Percentiles rank a stretch among this genome's conserved stretches.
Conservation (phyloP, 352 stramenopile genomes). For the Phytophthora meadii region DNA sequence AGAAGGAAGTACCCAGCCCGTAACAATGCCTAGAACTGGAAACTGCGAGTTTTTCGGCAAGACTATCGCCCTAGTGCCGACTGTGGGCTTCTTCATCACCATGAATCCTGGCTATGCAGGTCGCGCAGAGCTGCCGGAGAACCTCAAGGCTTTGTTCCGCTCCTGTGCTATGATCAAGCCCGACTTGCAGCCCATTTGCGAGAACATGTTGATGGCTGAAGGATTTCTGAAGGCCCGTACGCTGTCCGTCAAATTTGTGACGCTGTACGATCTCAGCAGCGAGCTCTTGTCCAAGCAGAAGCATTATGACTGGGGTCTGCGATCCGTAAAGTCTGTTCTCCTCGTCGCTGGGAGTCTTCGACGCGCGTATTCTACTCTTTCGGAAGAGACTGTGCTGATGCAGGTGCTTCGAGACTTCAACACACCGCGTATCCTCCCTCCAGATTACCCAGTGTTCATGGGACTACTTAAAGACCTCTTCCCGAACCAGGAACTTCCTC, state of each 20-base stretch:
- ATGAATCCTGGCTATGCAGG: conserved; percentile 95
- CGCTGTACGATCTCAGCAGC: conserved; percentile 87
- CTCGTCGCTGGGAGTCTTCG: conserved; percentile 94
- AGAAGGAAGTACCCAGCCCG: conserved; percentile 35
- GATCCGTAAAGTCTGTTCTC: conserved; percentile 97
- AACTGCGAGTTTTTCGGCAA: conserved; percentile 93
- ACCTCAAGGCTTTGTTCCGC: conserved; percentile 93
- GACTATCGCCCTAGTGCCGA: conserved; percentile 83
- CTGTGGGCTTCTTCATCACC: conserved; percentile 93
- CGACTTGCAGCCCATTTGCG: conserved; percentile 92
- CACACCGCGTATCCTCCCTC: conserved; percentile 92
- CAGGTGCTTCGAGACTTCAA: conserved; percentile 97
- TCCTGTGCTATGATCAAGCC: conserved; percentile 94
- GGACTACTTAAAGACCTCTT: conserved; percentile 95
- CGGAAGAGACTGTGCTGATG: conserved; percentile 94
- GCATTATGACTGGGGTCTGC: conserved; percentile 96
- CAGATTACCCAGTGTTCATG: conserved; percentile 95
- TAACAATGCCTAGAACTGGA: conserved; percentile 52
- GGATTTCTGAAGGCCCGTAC: conserved; percentile 88
- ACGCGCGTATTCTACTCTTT: conserved; percentile 78
- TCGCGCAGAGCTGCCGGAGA: conserved; percentile 92
- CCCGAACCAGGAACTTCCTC: conserved; percentile 56
- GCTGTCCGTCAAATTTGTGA: conserved; percentile 91
- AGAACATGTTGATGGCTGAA: conserved; percentile 96
- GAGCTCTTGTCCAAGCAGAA: conserved; percentile 89